Evolutionary conservation across 2,329 filamentous ascomycete genomes (phyloP), one percentile per base, ranked within the genome.

Genomic region (Colletotrichum theobromicola): DNA sequence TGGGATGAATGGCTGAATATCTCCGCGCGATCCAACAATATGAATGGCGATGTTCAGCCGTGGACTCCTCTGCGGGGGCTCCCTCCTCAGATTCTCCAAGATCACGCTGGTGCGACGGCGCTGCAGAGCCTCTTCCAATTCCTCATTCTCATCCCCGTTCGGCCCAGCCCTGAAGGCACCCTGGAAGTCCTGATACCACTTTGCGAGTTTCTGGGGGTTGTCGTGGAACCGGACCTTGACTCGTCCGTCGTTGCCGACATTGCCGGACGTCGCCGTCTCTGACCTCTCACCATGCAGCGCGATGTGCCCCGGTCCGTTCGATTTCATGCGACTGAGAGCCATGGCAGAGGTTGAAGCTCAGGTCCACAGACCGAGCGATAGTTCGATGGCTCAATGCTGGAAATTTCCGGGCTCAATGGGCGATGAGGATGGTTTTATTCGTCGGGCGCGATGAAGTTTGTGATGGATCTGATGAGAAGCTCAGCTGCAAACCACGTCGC

Each of bases 1-100:
- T 0, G 90, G 88, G 65, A 92, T 83, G 68, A 92, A 92, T 0
- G 90, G 90, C 72, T 92, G 90, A 4, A 78, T 68, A 16, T 78
- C 77, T 12, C 77, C 77, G 12, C 81, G 76, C 2, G 81, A 82
- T 7, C 81, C 81, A 37, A 83, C 81, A 24, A 83, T 81, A 60
- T 82, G 81, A 32, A 83, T 83, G 15, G 80, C 81, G 34, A 83
- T 81, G 55, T 80, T 80, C 3, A 83, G 76, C 9, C 80, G 78
- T 16, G 79, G 81, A 8, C 69, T 68, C 46, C 75, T 50, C 1
- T 35, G 34, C 5, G 60, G 63, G 46, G 70, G 73, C 15, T 69
- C 46, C 35, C 18, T 65, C 58, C 65, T 68, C 15, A 62, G 9
- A 15, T 76, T 69, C 16, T 75, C 57, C 32, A 73, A 9, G 2